Percentiles rank a stretch among this genome's conserved stretches.
Evolutionary conservation across 345 rosid species (phyloP).

Genomic region (Eucalyptus sp.): DNA sequence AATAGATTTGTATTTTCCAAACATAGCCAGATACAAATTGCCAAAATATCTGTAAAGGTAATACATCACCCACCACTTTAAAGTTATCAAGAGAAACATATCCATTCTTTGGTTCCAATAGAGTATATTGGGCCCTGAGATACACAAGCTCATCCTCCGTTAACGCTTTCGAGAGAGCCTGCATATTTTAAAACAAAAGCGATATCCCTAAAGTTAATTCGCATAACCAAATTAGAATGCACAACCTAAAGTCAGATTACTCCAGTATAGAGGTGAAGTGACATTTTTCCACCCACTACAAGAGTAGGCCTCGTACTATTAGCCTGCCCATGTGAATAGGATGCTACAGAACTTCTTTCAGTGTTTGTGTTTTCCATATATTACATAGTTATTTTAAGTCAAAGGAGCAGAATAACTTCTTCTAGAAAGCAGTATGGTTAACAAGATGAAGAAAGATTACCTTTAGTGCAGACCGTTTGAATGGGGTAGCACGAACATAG

Average conservation of each 20-base stretch:
- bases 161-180: constrained; percentile 94
- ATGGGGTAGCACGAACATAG: constrained; percentile 65
- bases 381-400: not conserved
- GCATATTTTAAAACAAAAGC: constrained; percentile 2
- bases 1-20: not conserved
- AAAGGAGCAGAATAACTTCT: not conserved
- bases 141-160: constrained; percentile 72
- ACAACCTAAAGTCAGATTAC: not conserved
- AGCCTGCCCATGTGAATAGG: not conserved
- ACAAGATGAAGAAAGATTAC: constrained; percentile 16
- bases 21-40: not conserved
- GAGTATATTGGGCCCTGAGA: constrained; percentile 67
- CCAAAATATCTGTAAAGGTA: not conserved
- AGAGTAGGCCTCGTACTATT: not conserved
- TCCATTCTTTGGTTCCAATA: constrained; percentile 81
- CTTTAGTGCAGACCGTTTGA: constrained; percentile 78
- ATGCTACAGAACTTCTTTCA: not conserved
- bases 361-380: not conserved
- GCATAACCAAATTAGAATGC: not conserved
- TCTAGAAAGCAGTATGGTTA: not conserved
- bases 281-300: not conserved
- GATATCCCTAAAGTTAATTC: not conserved
- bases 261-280: not conserved
- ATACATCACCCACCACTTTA: constrained; percentile 36
- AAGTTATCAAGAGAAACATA: constrained; percentile 64